Conservation (phyloP, 768 basidiomycete species). For the Trametopsis cervina region DNA sequence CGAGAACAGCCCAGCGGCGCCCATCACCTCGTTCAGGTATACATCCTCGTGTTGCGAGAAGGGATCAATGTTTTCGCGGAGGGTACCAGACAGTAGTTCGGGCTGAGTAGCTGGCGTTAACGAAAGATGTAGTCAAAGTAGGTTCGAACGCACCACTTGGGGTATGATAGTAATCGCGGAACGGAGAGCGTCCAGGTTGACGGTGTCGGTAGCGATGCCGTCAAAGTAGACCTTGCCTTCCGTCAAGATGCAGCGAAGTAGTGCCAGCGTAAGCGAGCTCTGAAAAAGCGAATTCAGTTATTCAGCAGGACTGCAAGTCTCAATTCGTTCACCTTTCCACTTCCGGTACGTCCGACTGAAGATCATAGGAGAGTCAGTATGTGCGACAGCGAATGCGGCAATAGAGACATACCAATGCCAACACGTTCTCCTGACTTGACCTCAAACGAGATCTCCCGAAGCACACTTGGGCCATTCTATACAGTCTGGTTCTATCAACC, state of each 20-base stretch:
- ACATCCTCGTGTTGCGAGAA: conserved; percentile 50
- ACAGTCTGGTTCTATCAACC: conserved; percentile 43
- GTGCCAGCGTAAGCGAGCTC: conserved; percentile 44
- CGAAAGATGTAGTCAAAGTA: background rate
- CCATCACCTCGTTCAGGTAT: conserved; percentile 41
- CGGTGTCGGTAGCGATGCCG: conserved; percentile 35
- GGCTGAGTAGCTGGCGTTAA: conserved; percentile 24
- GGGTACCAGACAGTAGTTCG: conserved; percentile 46
- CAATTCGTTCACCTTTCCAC: conserved; percentile 35
- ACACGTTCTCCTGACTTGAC: conserved; percentile 53
- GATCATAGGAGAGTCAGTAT: background rate
- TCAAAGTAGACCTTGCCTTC: conserved; percentile 48
- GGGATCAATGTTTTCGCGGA: conserved; percentile 54
- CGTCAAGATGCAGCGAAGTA: conserved; percentile 48
- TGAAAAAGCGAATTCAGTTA: conserved; percentile 12
- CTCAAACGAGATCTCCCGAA: conserved; percentile 44
- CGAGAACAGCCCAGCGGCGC: conserved; percentile 40
- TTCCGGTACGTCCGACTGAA: conserved; percentile 47
- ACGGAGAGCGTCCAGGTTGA: conserved; percentile 49
- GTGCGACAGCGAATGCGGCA: background rate
- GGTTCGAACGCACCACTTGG: conserved; percentile 36
- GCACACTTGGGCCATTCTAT: conserved; percentile 46
- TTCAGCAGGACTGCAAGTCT: conserved; percentile 7
- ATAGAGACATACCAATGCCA: conserved; percentile 34
- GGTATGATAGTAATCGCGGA: conserved; percentile 54